These are phyloP conservation scores for Ocimum tenuiflorum DNA, from an alignment of 257 asterid genomes.

Conservation along the genomic window DNA sequence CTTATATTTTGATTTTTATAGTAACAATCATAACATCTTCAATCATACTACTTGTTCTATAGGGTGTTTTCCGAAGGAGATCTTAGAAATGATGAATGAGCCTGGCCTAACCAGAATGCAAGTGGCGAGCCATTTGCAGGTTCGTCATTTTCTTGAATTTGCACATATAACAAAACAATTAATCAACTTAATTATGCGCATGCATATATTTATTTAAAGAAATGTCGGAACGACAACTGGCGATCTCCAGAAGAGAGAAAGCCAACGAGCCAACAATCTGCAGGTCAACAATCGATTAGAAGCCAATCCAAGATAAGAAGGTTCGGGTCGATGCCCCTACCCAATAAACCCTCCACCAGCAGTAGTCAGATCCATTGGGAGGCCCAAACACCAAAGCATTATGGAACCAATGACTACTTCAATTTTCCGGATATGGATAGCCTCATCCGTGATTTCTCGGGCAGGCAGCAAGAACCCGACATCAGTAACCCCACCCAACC, in stretches of 20 bases:
- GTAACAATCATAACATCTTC: neutral
- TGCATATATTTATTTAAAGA: too few species aligned
- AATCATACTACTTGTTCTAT: neutral
- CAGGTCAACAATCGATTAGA: neutral
- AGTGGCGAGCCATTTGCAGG: constrained; percentile 58
- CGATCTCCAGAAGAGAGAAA: constrained; percentile 26
- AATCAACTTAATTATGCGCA: too few species aligned
- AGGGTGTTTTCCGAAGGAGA: constrained; percentile 48
- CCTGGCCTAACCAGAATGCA: constrained; percentile 54
- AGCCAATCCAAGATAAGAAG: constrained; percentile 19
- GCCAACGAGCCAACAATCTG: neutral
- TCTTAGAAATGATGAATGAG: constrained; percentile 33
- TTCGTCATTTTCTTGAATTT: neutral
- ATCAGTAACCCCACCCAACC: neutral
- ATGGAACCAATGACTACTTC: constrained; percentile 8
- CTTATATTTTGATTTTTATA: too few species aligned
- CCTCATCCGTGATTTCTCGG: constrained; percentile 12
- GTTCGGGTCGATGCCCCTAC: constrained; percentile 40
- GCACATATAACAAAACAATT: too few species aligned
- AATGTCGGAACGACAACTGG: constrained; percentile 48
- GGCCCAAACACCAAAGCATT: neutral
- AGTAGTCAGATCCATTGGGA: neutral
- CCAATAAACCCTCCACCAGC: neutral
- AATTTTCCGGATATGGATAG: constrained; percentile 23
- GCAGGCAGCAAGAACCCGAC: constrained; percentile 10